Evolutionary conservation across 345 rosid genomes (phyloP), one percentile per base, ranked within the genome.

Genomic region (Kandelia obovata): DNA sequence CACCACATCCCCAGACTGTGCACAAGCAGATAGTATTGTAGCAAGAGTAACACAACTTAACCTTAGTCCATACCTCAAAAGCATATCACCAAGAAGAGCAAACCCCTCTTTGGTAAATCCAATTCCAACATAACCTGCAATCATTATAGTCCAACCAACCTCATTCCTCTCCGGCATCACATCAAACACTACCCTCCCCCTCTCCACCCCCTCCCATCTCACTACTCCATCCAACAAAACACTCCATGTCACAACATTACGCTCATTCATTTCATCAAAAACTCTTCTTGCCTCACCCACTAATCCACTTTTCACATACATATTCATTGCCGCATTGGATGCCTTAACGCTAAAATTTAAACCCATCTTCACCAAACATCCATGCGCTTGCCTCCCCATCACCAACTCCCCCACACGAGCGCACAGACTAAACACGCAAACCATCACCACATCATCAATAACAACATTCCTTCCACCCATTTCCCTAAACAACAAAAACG

Each of bases 111-210:
- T 68, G 21, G 81, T 75, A 66, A 81, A 82, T 57, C 96, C 91
- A 77, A 72, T 78, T 73, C 80, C 95, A 31, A 90, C 79, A 80
- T 85, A 90, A 30, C 83, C 89, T 25, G 79, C 68, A 63, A 90
- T 72, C 91, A 90, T 84, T 71, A 89, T 75, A 2, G 96, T 89
- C 91, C 92, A 88, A 15, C 87, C 80, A 64, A 92, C 91, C 70
- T 55, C 84, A 73, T 92, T 92, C 73, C 74, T 86, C 74, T 82
- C 89, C 6, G 92, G 92, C 91, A 92, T 90, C 52, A 73, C 69
- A 31, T 86, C 79, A 57, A 92, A 92, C 68, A 87, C 71, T 56
- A 61, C 58, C 62, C 82, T 84, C 17, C 89, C 97, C 65, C 67
- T 80, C 66, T 73, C 85, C 7, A 85, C 74, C 19, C 95, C 95